phyloP scores from a whole-genome alignment of 441 rosid species.

The Corymbia citriodora region DNA sequence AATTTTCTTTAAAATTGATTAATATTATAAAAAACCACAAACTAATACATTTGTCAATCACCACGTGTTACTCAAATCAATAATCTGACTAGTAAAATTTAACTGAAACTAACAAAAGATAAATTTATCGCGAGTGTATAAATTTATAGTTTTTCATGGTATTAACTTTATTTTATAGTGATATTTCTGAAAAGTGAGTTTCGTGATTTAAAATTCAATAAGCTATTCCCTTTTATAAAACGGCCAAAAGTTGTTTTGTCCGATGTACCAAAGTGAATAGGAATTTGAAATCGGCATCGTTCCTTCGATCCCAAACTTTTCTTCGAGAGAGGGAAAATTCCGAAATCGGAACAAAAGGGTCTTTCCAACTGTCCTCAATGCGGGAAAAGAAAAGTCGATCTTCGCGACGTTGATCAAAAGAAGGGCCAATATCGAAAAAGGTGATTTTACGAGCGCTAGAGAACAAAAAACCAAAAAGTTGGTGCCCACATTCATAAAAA shows the following conservation, averaged over 20 bases:
- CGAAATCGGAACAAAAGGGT: neutral
- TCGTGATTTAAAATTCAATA: rapidly evolving
- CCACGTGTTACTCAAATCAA: no score
- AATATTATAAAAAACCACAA: no score
- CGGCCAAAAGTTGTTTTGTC: neutral
- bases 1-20: no score
- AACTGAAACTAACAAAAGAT: no score
- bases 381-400: neutral
- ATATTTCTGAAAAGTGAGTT: rapidly evolving
- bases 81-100: no score
- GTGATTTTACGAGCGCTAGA: neutral
- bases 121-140: no score
- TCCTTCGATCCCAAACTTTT: neutral
- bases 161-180: neutral
- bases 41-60: no score
- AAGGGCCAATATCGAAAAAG: neutral
- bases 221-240: neutral
- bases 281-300: no score
- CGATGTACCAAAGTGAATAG: neutral
- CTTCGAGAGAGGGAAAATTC: neutral
- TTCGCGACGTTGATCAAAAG: neutral
- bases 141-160: no score
- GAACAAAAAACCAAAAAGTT: neutral
- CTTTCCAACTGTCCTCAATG: neutral
- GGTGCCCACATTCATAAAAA: neutral